Base-by-base conservation (phyloP, 75 land plant species). In the Chamaecyparis obtusa region DNA sequence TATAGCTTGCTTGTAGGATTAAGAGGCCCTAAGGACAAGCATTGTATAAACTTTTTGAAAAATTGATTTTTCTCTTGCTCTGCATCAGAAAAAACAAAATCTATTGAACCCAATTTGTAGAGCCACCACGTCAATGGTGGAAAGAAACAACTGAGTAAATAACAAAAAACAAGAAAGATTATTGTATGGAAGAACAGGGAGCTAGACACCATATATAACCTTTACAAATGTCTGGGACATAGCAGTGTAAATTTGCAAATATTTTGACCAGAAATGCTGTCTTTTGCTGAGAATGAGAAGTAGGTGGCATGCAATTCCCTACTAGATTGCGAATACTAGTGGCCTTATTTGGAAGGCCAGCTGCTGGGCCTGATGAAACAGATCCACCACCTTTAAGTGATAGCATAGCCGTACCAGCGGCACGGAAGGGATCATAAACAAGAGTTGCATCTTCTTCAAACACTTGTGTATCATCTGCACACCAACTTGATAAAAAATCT, bases 221-320 rank as follows among this genome's bases (percentile, higher is more conserved):
- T 96, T 93, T 89, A 91, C 99, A 98, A 13, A 98, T 91, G 49
- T 92, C 92, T 36, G 99, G 96, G 88, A 94, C 94, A 94, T 92
- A 98, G 91, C 96, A 95, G 54, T 95, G 97, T 32, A 98, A 90
- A 90, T 98, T 98, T 57, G 99, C 99, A 84, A 98, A 90, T 57
- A 96, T 89, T 93, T 98, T 98, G 84, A 98, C 97, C 90, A 98
- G 87, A 57, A 93, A 94, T 67, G 99, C 88, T 89, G 99, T 93
- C 86, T 93, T 92, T 83, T 92, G 91, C 87, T 95, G 97, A 35
- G 93, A 93, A 91, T 94, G 92, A 41, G 93, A 84, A 88, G 89
- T 91, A 85, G 90, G 88, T 13, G 91, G 78, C 86, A 88, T 85
- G 54, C 51, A 87, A 71, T 77, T 91, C 10, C 84, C 87, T 55